phyloP scores from a whole-genome alignment of 306 rosid genomes.

The Vigna nakashimae region DNA sequence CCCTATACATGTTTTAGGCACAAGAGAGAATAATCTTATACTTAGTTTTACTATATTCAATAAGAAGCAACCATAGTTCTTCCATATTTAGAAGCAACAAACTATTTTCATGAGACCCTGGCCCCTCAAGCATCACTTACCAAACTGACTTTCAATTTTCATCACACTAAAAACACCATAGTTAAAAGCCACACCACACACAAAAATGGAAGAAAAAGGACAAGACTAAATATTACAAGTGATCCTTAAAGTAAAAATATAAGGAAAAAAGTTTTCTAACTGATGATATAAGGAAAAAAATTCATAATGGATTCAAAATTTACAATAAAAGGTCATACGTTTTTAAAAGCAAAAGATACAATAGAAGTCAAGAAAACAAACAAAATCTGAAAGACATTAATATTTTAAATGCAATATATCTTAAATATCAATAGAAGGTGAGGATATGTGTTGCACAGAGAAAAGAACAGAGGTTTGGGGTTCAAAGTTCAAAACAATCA shows the following conservation, averaged over 20 bases:
- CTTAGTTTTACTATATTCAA: no score
- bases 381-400: background rate
- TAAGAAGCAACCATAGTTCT: background rate
- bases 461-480: background rate
- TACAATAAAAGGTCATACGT: background rate
- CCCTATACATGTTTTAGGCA: no score
- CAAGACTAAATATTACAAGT: conserved; percentile 13
- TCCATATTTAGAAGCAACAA: background rate
- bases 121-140: conserved; percentile 14
- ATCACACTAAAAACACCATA: conserved; percentile 1
- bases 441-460: background rate
- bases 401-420: background rate
- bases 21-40: no score
- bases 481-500: background rate
- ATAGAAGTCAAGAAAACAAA: background rate
- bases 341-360: no score
- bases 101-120: background rate
- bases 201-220: conserved; percentile 13
- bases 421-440: background rate
- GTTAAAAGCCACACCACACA: background rate
- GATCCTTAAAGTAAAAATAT: conserved; percentile 8
- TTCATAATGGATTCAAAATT: background rate
- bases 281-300: no score
- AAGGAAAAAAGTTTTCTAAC: no score
- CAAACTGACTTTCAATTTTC: background rate